Percentiles rank a stretch among this genome's conserved stretches.
Evolutionary conservation across 1,284 basidiomycete genomes (phyloP).

Genomic region (Ceratobasidium sp.): DNA sequence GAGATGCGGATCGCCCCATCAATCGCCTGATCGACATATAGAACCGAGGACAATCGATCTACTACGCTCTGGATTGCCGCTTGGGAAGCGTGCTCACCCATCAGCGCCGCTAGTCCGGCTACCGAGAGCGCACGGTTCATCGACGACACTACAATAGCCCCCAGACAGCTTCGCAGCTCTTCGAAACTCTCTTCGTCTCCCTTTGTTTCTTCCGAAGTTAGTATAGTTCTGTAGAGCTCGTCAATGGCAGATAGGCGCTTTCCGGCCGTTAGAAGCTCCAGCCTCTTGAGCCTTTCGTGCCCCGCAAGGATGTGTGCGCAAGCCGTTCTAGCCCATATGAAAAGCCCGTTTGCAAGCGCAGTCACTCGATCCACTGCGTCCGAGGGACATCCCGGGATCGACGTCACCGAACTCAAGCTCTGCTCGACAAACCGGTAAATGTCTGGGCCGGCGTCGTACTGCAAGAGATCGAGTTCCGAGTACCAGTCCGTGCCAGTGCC

Average conservation of each 20-base stretch:
- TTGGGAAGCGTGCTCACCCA: neutral
- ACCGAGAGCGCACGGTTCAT: neutral
- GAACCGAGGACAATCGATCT: neutral
- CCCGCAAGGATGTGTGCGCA: neutral
- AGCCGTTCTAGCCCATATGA: constrained; percentile 29
- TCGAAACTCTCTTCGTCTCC: neutral
- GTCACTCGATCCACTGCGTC: neutral
- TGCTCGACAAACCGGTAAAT: neutral
- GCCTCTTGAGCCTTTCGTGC: no score
- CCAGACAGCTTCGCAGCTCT: neutral
- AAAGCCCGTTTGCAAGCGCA: constrained; percentile 2
- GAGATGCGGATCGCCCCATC: constrained; percentile 15
- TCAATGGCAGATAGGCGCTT: neutral
- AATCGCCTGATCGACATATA: neutral
- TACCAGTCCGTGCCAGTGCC: no score
- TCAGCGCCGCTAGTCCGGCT: no score
- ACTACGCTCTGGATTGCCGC: neutral
- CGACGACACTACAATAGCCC: neutral
- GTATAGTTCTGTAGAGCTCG: neutral
- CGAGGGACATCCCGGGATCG: neutral
- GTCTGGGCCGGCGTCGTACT: neutral
- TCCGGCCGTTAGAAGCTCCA: neutral
- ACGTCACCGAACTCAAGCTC: neutral
- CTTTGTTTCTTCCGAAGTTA: neutral
- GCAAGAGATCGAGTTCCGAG: neutral